These are phyloP conservation scores for Geum urbanum DNA, from an alignment of 306 rosid genomes.

Conservation along the genomic window DNA sequence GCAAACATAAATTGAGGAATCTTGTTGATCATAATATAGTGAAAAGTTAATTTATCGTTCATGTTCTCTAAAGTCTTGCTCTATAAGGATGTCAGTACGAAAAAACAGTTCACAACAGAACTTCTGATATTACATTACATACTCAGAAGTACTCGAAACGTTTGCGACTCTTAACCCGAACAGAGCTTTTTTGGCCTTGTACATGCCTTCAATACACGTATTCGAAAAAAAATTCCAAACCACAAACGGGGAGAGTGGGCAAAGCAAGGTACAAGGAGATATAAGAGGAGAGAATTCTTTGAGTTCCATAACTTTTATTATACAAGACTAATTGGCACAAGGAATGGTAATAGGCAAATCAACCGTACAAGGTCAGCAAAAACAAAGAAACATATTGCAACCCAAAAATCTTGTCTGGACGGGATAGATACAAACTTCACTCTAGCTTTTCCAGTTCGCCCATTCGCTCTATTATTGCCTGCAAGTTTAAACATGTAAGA, in stretches of 20 bases:
- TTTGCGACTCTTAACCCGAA: not conserved
- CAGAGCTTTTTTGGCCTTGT: not conserved
- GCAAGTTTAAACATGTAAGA: constrained; percentile 15
- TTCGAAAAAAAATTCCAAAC: not conserved
- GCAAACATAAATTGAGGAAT: not conserved
- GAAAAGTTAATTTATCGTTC: constrained; percentile 3
- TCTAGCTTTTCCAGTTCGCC: constrained; percentile 63
- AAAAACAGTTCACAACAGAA: not conserved
- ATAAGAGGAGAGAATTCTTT: not conserved
- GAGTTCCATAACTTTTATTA: constrained; percentile 16
- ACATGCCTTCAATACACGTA: constrained; percentile 9
- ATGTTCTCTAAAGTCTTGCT: not conserved
- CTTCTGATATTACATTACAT: not conserved
- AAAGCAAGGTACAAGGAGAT: not conserved
- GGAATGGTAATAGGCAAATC: not conserved
- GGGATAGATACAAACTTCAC: constrained; percentile 24
- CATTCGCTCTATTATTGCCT: constrained; percentile 64
- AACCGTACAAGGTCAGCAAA: constrained; percentile 10
- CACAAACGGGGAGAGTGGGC: not conserved
- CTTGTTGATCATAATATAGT: not conserved
- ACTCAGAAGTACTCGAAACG: not conserved
- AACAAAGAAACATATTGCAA: constrained; percentile 16
- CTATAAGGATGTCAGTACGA: not conserved
- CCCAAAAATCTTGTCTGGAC: constrained; percentile 2
- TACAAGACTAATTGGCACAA: constrained; percentile 10